These are phyloP conservation scores for Microbotryomycetes sp. DNA, from an alignment of 1,284 basidiomycete species.

Conservation along the genomic window DNA sequence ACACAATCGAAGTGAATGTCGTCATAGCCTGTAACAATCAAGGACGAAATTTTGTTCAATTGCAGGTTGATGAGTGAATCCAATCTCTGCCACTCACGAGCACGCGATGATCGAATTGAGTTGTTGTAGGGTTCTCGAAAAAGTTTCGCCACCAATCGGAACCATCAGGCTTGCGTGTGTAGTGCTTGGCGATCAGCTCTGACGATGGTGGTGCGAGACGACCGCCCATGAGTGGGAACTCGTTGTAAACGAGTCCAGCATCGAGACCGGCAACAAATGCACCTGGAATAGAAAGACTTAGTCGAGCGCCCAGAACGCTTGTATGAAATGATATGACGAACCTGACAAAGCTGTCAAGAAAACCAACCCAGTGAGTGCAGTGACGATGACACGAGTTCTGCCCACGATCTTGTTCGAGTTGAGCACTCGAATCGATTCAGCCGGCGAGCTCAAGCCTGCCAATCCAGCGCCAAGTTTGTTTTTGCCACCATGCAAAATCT, in stretches of 20 bases:
- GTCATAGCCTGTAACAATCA: conserved; percentile 59
- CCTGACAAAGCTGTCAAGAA: conserved; percentile 86
- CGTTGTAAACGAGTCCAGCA: conserved; percentile 93
- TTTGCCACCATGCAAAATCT: conserved; percentile 53
- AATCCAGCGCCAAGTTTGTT: conserved; percentile 43
- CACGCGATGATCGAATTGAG: conserved; percentile 92
- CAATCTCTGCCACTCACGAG: conserved; percentile 57
- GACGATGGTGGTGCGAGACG: conserved; percentile 70
- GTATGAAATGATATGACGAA: conserved; percentile 46
- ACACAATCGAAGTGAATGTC: conserved; percentile 63
- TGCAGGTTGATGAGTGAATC: no score
- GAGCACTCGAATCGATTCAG: conserved; percentile 46
- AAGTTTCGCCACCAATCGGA: conserved; percentile 90
- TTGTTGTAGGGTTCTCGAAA: conserved; percentile 94
- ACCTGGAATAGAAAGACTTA: conserved; percentile 50
- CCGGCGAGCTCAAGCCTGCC: conserved; percentile 33
- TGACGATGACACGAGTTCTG: conserved; percentile 57
- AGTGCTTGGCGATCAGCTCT: conserved; percentile 75
- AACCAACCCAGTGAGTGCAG: conserved; percentile 64
- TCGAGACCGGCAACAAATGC: conserved; percentile 97
- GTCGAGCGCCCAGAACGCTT: no score
- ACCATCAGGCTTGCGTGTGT: conserved; percentile 60
- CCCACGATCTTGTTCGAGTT: conserved; percentile 54
- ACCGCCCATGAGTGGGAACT: conserved; percentile 96
- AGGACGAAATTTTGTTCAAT: no score